Base-by-base conservation (phyloP, 768 basidiomycete species). In the Tylopilus felleus region DNA sequence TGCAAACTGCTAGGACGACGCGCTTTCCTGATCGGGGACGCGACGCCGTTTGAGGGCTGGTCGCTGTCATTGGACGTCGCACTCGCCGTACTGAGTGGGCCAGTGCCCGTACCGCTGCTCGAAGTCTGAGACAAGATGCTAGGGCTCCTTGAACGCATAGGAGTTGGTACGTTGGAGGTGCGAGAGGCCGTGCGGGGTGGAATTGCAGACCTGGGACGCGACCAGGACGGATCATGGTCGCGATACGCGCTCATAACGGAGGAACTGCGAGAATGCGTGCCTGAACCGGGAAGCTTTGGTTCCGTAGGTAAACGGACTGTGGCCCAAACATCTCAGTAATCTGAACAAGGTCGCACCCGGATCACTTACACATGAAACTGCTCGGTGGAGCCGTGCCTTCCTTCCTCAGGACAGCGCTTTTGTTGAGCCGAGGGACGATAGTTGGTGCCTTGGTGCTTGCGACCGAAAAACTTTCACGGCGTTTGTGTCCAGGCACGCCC, bases 401-500 rank as follows among this genome's bases (percentile, higher is more conserved):
- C 66, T 77, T 78, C 46, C 76, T 68, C 55, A 81, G 58, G 12
- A 69, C 64, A 21, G 80, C 76, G 47, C 76, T 77, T 59, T 58
- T 70, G 58, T 80, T 81, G 31, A 69, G 63, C 17, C 77, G 67
- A 7, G 81, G 80, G 6, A 65, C 55, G n/a, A 80, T 72, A 1
- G 66, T 65, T 9, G 80, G 80, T 10, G 74, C 59, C 47, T 64
- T 66, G 10, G 73, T 75, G 56, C 79, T 81, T 17, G 85, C 78
- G 9, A 93, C 91, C 7, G 81, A 68, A 57, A 93, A 84, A 14
- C 80, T 81, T 65, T 90, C 88, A 25, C 86, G 74, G 51, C 90
- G 77, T 71, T 93, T 93, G 63, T 93, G 90, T 0, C 90, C 90
- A 6, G 91, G 90, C 4, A 93, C 85, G 31, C 89, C 89, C 0